Evolutionary conservation across 2,329 filamentous ascomycete genomes (phyloP).

Genomic region (Dactylonectria estremocensis): DNA sequence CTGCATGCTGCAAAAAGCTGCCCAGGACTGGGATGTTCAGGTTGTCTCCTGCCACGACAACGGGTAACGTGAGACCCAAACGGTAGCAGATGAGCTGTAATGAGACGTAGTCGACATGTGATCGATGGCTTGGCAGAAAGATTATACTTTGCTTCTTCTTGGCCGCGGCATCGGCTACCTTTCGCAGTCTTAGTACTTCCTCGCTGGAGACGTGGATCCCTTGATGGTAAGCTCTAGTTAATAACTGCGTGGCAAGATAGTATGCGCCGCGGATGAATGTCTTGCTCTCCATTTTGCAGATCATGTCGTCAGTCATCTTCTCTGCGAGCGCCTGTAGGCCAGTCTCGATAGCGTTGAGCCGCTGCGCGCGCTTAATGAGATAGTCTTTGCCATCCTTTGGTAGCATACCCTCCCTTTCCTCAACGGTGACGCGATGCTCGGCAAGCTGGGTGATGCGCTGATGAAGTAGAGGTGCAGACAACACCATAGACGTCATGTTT

Average conservation of each 20-base stretch:
- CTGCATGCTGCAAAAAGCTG: conserved; percentile 93
- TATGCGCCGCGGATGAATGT: conserved; percentile 93
- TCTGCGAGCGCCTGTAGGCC: conserved; percentile 87
- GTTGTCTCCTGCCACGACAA: conserved; percentile 96
- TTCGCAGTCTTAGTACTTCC: conserved; percentile 86
- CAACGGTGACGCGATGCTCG: conserved; percentile 79
- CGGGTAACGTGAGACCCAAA: conserved; percentile 88
- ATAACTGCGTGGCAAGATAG: conserved; percentile 87
- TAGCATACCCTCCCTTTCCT: conserved; percentile 82
- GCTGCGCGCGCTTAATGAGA: conserved; percentile 64
- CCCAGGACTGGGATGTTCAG: conserved; percentile 94
- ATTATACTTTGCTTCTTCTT: conserved; percentile 95
- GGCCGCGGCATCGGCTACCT: conserved; percentile 86
- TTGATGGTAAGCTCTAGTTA: conserved; percentile 95
- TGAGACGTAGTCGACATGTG: conserved; percentile 96
- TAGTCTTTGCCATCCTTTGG: conserved; percentile 70
- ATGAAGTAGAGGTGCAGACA: conserved; percentile 83
- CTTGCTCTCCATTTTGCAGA: conserved; percentile 98
- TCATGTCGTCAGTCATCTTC: conserved; percentile 93
- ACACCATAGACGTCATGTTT: conserved; percentile 85
- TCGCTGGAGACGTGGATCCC: conserved; percentile 97
- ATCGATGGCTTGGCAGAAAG: conserved; percentile 94
- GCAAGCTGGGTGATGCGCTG: conserved; percentile 84
- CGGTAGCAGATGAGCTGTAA: conserved; percentile 97
- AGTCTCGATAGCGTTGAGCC: conserved; percentile 76